Percentiles rank a stretch among this genome's conserved stretches.
These are phyloP conservation scores for Buxus sempervirens DNA, from an alignment of 164 flowering plant species.

Conservation along the genomic window DNA sequence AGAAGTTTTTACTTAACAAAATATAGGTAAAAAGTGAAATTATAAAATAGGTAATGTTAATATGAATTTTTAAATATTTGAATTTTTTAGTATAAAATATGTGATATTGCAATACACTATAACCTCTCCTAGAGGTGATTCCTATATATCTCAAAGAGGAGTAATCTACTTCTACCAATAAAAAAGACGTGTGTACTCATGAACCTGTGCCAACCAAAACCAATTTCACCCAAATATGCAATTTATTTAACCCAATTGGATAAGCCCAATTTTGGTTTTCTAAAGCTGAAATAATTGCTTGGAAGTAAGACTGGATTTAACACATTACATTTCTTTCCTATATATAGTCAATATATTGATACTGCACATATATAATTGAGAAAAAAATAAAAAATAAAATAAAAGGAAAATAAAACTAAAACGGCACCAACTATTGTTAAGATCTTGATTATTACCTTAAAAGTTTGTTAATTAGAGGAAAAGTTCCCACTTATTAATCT, in stretches of 20 bases:
- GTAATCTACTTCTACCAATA: background rate
- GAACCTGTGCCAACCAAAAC: background rate
- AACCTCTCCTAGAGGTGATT: background rate
- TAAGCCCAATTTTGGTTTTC: background rate
- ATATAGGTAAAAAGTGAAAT: too few species aligned
- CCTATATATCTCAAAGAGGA: background rate
- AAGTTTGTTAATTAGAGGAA: background rate
- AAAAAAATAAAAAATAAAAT: too few species aligned
- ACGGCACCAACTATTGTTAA: too few species aligned
- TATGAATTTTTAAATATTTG: too few species aligned
- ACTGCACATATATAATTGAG: background rate
- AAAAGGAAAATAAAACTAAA: too few species aligned
- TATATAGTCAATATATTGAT: too few species aligned
- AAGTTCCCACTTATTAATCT: background rate
- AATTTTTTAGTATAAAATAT: too few species aligned
- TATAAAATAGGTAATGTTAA: too few species aligned
- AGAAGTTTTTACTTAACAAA: too few species aligned
- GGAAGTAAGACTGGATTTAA: background rate
- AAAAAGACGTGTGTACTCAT: background rate
- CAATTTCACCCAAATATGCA: background rate
- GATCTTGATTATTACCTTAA: background rate
- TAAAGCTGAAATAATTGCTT: background rate
- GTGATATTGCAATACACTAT: too few species aligned
- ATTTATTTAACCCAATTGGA: background rate
- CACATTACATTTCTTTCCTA: background rate